phyloP scores from a whole-genome alignment of 108 stramenopile genomes.

The Aurantiochytrium sp. region DNA sequence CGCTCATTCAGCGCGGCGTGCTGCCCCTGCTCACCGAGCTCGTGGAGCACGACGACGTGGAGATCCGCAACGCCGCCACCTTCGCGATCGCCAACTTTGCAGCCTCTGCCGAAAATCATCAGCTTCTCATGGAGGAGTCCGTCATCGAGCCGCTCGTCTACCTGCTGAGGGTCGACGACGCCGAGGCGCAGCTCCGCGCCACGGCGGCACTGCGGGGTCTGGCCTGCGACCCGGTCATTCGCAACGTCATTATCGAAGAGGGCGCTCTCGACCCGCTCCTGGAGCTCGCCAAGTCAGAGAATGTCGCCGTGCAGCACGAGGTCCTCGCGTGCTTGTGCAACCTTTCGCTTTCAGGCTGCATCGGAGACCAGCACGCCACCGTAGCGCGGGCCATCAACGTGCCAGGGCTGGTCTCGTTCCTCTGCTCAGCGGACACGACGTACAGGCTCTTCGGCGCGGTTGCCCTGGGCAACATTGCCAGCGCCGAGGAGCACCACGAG shows the following conservation, averaged over 20 bases:
- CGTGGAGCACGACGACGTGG: slow-evolving; percentile 61
- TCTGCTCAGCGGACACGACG: slow-evolving; percentile 71
- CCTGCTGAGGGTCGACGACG: slow-evolving; percentile 40
- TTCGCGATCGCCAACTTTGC: slow-evolving; percentile 71
- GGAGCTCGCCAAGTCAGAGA: slow-evolving; percentile 60
- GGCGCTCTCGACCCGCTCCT: slow-evolving; percentile 62
- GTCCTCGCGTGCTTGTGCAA: slow-evolving; percentile 72
- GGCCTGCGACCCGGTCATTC: slow-evolving; percentile 52
- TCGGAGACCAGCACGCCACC: slow-evolving; percentile 62
- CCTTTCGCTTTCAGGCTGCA: slow-evolving; percentile 67
- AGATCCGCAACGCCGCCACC: slow-evolving; percentile 60
- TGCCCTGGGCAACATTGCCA: slow-evolving; percentile 75
- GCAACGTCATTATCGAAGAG: slow-evolving; percentile 56
- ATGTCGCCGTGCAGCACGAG: slow-evolving; percentile 71
- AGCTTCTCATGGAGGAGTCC: slow-evolving; percentile 45
- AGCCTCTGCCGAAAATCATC: slow-evolving; percentile 60
- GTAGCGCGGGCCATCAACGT: slow-evolving; percentile 66
- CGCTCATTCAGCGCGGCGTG: slow-evolving; percentile 51
- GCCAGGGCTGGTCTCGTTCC: slow-evolving; percentile 61
- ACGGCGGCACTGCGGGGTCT: slow-evolving; percentile 67
- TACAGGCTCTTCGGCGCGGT: slow-evolving; percentile 80
- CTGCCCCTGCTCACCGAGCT: slow-evolving; percentile 49
- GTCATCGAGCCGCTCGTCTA: slow-evolving; percentile 48
- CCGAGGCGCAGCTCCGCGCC: slow-evolving; percentile 60
- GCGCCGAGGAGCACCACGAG: slow-evolving; percentile 53